A percentile compares a stretch with the other conserved stretches of the same genome.
Conservation (phyloP, 2,329 filamentous ascomycete species). For the Allantophomopsis lycopodina region DNA sequence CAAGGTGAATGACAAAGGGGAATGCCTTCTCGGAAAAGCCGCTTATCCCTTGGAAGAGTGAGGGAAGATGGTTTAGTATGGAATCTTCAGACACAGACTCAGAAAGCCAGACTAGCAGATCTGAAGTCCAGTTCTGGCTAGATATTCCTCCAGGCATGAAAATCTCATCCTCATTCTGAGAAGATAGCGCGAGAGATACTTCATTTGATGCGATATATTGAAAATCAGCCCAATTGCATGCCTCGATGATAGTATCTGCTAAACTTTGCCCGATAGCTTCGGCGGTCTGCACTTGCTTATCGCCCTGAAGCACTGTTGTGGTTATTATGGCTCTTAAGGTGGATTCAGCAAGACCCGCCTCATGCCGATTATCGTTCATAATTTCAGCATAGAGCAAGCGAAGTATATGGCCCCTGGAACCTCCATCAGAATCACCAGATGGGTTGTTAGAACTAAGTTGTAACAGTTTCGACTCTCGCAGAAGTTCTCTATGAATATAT, state of each 20-base stretch:
- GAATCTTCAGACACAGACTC: conserved; percentile 46
- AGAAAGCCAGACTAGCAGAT: conserved; percentile 47
- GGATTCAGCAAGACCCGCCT: conserved; percentile 45
- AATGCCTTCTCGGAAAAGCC: conserved; percentile 63
- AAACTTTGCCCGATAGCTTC: conserved; percentile 21
- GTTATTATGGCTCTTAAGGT: conserved; percentile 40
- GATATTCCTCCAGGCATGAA: conserved; percentile 21
- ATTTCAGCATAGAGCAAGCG: conserved; percentile 47
- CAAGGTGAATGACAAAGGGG: conserved; percentile 74
- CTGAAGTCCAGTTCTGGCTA: conserved; percentile 42
- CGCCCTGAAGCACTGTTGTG: conserved; percentile 30
- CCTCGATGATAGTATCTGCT: conserved; percentile 32
- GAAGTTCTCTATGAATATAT: conserved; percentile 43
- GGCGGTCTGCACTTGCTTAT: background rate
- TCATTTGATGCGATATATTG: conserved; percentile 38
- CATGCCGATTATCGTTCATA: conserved; percentile 37
- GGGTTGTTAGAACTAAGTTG: conserved; percentile 1
- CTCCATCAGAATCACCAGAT: conserved; percentile 20
- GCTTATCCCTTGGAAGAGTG: conserved; percentile 50
- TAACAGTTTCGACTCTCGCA: conserved; percentile 41
- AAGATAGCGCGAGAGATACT: conserved; percentile 1
- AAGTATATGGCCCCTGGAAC: conserved; percentile 51
- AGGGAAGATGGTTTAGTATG: conserved; percentile 54
- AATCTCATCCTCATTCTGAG: conserved; percentile 2
- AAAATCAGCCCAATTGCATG: conserved; percentile 44